These are phyloP conservation scores for Cyclostephanos tholiformis DNA, from an alignment of 108 stramenopile genomes.

Conservation along the genomic window DNA sequence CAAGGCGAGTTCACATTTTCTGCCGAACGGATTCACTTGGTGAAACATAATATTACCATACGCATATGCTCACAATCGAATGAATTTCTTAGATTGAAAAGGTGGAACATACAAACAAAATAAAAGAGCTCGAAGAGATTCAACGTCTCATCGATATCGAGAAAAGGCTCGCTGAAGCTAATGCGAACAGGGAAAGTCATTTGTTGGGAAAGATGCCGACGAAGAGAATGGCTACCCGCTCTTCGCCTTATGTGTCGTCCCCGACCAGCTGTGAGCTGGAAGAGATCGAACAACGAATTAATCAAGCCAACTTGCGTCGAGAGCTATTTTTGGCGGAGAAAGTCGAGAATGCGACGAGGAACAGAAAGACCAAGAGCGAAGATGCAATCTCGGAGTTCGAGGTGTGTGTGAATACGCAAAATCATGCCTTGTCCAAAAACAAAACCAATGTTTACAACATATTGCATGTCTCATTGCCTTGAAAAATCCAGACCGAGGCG, in stretches of 20 bases:
- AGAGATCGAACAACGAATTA: neutral
- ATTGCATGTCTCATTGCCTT: neutral
- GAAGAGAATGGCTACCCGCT: neutral
- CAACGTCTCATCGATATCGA: constrained; percentile 1
- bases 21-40: neutral
- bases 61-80: neutral
- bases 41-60: neutral
- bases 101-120: neutral
- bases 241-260: neutral
- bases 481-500: neutral
- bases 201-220: neutral
- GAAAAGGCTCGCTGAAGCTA: neutral
- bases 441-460: no score
- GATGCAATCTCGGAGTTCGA: neutral
- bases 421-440: neutral
- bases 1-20: neutral
- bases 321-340: neutral
- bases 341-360: constrained; percentile 3
- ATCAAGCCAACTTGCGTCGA: constrained; percentile 1
- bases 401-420: neutral
- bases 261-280: neutral
- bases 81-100: constrained; percentile 1
- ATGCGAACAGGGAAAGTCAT: neutral
- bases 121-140: constrained; percentile 4
- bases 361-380: constrained; percentile 9